phyloP scores from a whole-genome alignment of 2,329 filamentous ascomycete species.

The Venturia aucupariae region DNA sequence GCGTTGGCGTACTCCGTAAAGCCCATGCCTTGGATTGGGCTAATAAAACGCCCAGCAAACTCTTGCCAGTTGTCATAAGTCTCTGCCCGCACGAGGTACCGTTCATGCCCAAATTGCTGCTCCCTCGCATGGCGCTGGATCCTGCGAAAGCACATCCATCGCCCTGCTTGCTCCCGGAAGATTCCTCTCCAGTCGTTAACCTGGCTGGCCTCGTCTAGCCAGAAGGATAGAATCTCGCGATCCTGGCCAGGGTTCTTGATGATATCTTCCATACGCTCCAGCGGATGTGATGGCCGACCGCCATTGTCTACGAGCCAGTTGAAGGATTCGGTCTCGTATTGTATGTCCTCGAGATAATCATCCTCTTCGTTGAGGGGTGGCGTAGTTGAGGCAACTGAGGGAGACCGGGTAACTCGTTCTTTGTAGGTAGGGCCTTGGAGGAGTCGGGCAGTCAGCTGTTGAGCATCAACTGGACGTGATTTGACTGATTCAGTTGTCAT shows the following conservation, averaged over 20 bases:
- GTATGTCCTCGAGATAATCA: neutral
- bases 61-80: slow-evolving; percentile 20
- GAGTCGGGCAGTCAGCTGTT: slow-evolving; percentile 14
- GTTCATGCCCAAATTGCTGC: slow-evolving; percentile 1
- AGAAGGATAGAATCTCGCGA: slow-evolving; percentile 23
- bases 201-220: slow-evolving; percentile 16
- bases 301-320: slow-evolving; percentile 24
- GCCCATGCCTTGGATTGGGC: slow-evolving; percentile 18
- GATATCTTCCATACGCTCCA: slow-evolving; percentile 23
- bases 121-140: slow-evolving; percentile 10
- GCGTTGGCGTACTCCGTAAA: slow-evolving; percentile 22
- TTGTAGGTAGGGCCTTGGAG: neutral
- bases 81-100: neutral
- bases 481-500: slow-evolving; percentile 3
- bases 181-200: slow-evolving; percentile 15
- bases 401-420: neutral
- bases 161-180: slow-evolving; percentile 22
- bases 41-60: slow-evolving; percentile 27
- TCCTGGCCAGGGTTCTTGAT: slow-evolving; percentile 19
- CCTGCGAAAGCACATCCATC: slow-evolving; percentile 25
- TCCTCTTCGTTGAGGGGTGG: slow-evolving; percentile 6
- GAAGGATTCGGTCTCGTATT: slow-evolving; percentile 21
- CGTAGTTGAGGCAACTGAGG: slow-evolving; percentile 1
- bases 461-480: slow-evolving; percentile 13
- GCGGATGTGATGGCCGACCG: slow-evolving; percentile 25